Evolutionary conservation across 441 rosid species (phyloP).

Genomic region (Populus hybrid): DNA sequence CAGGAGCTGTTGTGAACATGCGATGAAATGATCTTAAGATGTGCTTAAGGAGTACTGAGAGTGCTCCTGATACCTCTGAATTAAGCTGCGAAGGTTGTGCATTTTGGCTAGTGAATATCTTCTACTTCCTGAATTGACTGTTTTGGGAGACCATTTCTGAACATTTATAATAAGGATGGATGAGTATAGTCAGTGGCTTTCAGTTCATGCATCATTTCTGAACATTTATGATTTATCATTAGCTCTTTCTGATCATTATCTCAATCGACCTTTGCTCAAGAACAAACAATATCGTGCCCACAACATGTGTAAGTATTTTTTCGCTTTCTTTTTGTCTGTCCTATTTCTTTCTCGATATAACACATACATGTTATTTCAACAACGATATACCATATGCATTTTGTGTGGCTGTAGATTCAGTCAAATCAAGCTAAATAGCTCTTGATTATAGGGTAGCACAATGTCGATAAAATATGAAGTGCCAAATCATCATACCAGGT

Average conservation of each 20-base stretch:
- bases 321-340: neutral
- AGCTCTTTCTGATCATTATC: neutral
- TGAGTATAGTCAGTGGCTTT: slow-evolving; percentile 67
- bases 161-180: slow-evolving; percentile 84
- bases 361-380: neutral
- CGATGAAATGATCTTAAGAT: slow-evolving; percentile 68
- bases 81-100: slow-evolving; percentile 63
- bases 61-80: slow-evolving; percentile 56
- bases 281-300: neutral
- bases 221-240: neutral
- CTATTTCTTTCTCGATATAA: neutral
- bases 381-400: too few relatives aligned
- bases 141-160: slow-evolving; percentile 24
- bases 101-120: slow-evolving; percentile 2
- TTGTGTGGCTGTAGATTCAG: neutral
- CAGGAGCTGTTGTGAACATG: slow-evolving; percentile 68
- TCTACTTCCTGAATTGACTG: neutral
- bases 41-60: slow-evolving; percentile 57
- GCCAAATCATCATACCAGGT: neutral
- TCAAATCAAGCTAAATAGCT: neutral
- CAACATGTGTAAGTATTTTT: neutral
- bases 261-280: neutral
- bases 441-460: neutral
- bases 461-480: neutral
- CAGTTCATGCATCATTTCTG: slow-evolving; percentile 16